Percentiles rank a stretch among this genome's conserved stretches.
These are phyloP conservation scores for Picochlorum sp. DNA, from an alignment of 139 green algal genomes.

Conservation along the genomic window DNA sequence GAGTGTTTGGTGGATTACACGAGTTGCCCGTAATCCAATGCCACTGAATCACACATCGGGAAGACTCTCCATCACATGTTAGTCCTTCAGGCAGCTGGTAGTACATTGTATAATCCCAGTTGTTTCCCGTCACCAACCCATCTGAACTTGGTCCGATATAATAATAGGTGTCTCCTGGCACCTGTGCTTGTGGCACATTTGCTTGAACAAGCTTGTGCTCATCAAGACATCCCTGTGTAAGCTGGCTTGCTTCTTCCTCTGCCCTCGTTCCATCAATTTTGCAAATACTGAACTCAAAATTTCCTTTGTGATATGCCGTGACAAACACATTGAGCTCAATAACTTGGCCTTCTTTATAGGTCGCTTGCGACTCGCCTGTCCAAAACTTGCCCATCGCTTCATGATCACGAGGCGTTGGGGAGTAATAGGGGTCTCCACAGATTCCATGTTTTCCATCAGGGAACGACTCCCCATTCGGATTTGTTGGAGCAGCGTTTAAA, in stretches of 20 bases:
- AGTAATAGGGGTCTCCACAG: not conserved
- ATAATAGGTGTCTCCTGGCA: constrained; percentile 11
- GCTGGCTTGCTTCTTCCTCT: constrained; percentile 14
- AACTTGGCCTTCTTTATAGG: not conserved
- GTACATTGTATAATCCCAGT: constrained; percentile 21
- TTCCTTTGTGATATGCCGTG: not conserved
- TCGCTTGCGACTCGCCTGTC: not conserved
- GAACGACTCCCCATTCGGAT: not conserved
- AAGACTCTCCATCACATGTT: constrained; percentile 14
- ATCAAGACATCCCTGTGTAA: constrained; percentile 23
- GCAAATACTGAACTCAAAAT: constrained; percentile 5
- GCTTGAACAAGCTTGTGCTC: constrained; percentile 17
- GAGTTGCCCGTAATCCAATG: constrained; percentile 42
- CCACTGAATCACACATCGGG: constrained; percentile 39
- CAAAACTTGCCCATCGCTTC: constrained; percentile 3
- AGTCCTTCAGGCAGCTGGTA: constrained; percentile 32
- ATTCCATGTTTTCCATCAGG: constrained; percentile 12
- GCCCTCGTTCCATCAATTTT: not conserved
- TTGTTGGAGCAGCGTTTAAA: not conserved
- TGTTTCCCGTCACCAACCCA: not conserved
- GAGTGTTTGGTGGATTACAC: constrained; percentile 31
- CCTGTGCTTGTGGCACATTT: constrained; percentile 8
- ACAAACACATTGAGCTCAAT: not conserved
- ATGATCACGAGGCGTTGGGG: not conserved
- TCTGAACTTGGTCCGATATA: constrained; percentile 14